These are phyloP conservation scores for Paramecium tetraurelia DNA, from an alignment of 73 alveolate species.

Conservation along the genomic window DNA sequence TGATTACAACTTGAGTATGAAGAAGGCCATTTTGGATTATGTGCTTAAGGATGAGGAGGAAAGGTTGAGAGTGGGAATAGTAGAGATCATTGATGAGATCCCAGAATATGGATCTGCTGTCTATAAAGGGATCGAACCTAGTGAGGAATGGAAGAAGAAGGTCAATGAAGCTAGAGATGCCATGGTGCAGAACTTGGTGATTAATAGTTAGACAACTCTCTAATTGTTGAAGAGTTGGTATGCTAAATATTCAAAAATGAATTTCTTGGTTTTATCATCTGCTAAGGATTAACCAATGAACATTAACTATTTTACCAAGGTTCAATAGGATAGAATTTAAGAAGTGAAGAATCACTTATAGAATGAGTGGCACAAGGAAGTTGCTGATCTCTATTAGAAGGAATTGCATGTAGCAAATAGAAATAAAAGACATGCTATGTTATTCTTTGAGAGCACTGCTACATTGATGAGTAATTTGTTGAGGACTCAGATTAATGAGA, in stretches of 20 bases:
- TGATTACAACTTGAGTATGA: constrained; percentile 80
- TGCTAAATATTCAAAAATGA: constrained; percentile 76
- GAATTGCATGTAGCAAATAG: constrained; percentile 50
- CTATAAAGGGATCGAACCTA: constrained; percentile 85
- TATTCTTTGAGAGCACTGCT: constrained; percentile 87
- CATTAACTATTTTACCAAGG: constrained; percentile 70
- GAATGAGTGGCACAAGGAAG: constrained; percentile 65
- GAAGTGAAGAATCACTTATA: constrained; percentile 54
- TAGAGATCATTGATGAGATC: constrained; percentile 77
- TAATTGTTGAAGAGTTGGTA: constrained; percentile 84
- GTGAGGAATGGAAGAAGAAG: constrained; percentile 89
- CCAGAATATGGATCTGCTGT: constrained; percentile 86
- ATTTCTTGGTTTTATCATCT: constrained; percentile 79
- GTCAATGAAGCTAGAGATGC: constrained; percentile 93
- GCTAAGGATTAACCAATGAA: constrained; percentile 82
- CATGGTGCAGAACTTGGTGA: constrained; percentile 84
- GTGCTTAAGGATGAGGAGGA: constrained; percentile 84
- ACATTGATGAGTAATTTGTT: constrained; percentile 89
- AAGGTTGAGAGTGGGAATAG: constrained; percentile 79
- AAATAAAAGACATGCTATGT: constrained; percentile 76
- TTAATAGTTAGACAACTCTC: constrained; percentile 84
- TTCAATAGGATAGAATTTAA: constrained; percentile 62
- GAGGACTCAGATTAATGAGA: constrained; percentile 78
- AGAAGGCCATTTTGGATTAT: constrained; percentile 85
- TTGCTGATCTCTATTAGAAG: constrained; percentile 47